Base-by-base conservation (phyloP, 2,329 filamentous ascomycete genomes). In the Colletotrichum liriopes region DNA sequence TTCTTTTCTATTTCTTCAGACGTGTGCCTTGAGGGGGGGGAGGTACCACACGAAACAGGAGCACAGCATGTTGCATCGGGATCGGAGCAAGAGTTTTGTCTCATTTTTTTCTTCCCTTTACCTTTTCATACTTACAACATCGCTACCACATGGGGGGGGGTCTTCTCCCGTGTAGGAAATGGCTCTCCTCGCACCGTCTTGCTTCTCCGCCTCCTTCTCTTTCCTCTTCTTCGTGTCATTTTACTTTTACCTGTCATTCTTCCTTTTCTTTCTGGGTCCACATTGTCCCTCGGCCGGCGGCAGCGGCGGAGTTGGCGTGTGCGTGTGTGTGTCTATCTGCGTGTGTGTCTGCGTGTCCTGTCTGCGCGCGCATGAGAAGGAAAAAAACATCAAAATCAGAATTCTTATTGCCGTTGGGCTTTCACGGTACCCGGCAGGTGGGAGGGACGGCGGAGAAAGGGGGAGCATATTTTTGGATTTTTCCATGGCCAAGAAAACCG, bases 211-310 rank as follows among this genome's bases (percentile, higher is more conserved):
- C 9, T 32, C 9, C 18, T 61, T 51, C 73, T 59, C 69, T 68
- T 62, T 74, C 74, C 76, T 71, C 63, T 74, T 72, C 68, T 73
- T 70, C 56, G 66, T 64, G 67, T 76, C 65, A 65, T 67, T 70
- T 75, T 71, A 73, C 35, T 58, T 45, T 60, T 52, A 39, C 49
- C 29, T 51, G 26, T 35, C 9, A 65, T 60, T 52, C 60, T 35
- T 61, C 67, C 20, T 56, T 67, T 32, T 29, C 58, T 60, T 16
- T 43, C n/a, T 63, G 23, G 16, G 9, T 54, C 29, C 51, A 54
- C 51, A 16, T 47, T 45, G 41, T 67, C 37, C 62, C 23, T 52
- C 56, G 49, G 64, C 64, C 23, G 51, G 64, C 63, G 56, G 37
- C 55, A n/a, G 63, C 20, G 49, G 56, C 29, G 49, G 45, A 47